phyloP scores from a whole-genome alignment of 78 protist species.

The Dictyostelium citrinum region DNA sequence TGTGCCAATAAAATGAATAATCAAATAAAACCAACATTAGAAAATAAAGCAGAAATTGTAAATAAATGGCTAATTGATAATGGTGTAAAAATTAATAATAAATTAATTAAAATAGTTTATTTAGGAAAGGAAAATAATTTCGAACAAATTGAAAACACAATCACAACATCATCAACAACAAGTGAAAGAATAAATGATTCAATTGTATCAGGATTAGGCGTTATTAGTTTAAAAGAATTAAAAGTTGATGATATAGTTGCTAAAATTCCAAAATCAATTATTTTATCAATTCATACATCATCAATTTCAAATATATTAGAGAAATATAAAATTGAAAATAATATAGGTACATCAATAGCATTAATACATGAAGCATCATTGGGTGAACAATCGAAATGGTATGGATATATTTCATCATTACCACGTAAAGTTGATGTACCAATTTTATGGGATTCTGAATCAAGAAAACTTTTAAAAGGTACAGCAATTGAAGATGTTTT shows the following conservation, averaged over 20 bases:
- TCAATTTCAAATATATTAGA: slow-evolving; percentile 1
- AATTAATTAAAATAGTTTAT: background rate
- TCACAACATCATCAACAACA: background rate
- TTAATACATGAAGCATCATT: slow-evolving; percentile 42
- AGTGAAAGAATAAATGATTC: background rate
- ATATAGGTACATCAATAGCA: slow-evolving; percentile 41
- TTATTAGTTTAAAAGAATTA: background rate
- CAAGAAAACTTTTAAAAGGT: background rate
- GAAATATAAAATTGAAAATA: slow-evolving; percentile 38
- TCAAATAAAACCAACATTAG: background rate
- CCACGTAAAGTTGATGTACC: slow-evolving; percentile 61
- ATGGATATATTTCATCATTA: slow-evolving; percentile 35
- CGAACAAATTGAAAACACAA: background rate
- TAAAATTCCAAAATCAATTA: slow-evolving; percentile 20
- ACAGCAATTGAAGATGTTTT: slow-evolving; percentile 12
- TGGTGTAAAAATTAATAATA: slow-evolving; percentile 7
- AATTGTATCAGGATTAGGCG: slow-evolving; percentile 17
- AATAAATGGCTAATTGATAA: slow-evolving; percentile 42
- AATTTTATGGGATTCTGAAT: slow-evolving; percentile 26
- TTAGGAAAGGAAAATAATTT: background rate
- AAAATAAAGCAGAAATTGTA: slow-evolving; percentile 18
- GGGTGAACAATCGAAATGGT: slow-evolving; percentile 46
- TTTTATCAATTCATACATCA: slow-evolving; percentile 30
- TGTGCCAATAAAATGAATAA: background rate
- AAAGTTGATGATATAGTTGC: slow-evolving; percentile 27